Percentiles rank a stretch among this genome's conserved stretches.
phyloP scores from a whole-genome alignment of 148 eudicot species.

The Diospyros lotus region DNA sequence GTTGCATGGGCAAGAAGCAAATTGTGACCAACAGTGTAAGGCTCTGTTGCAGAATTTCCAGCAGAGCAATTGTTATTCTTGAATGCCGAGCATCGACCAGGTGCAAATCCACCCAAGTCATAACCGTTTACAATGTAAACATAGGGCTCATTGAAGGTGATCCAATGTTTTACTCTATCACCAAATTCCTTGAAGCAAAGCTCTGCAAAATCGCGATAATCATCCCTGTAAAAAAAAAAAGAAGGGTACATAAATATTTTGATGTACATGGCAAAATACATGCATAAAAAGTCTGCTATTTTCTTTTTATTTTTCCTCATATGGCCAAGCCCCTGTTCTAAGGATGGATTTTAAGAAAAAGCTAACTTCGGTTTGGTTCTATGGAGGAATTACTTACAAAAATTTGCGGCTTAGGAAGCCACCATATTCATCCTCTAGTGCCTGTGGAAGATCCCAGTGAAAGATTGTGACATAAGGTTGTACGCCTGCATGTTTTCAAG shows the following conservation, averaged over 20 bases:
- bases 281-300: not conserved
- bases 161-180: constrained; percentile 28
- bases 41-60: constrained; percentile 15
- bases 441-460: constrained; percentile 12
- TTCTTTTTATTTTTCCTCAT: no score
- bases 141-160: constrained; percentile 25
- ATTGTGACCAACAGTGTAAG: constrained; percentile 15
- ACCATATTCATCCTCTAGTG: constrained; percentile 3
- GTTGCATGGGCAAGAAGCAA: constrained; percentile 10
- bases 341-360: no score
- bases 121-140: not conserved
- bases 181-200: constrained; percentile 20
- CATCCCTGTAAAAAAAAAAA: constrained; percentile 5
- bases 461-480: not conserved
- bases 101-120: not conserved
- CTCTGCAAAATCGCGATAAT: constrained; percentile 21
- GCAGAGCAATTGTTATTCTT: not conserved
- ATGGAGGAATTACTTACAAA: not conserved
- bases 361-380: not conserved
- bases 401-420: not conserved
- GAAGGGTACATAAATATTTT: not conserved
- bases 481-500: not conserved
- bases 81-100: constrained; percentile 10
- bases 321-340: no score
- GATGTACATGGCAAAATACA: not conserved